Evolutionary conservation across 2,329 filamentous ascomycete species (phyloP).

Genomic region (Stachybotrys elegans): DNA sequence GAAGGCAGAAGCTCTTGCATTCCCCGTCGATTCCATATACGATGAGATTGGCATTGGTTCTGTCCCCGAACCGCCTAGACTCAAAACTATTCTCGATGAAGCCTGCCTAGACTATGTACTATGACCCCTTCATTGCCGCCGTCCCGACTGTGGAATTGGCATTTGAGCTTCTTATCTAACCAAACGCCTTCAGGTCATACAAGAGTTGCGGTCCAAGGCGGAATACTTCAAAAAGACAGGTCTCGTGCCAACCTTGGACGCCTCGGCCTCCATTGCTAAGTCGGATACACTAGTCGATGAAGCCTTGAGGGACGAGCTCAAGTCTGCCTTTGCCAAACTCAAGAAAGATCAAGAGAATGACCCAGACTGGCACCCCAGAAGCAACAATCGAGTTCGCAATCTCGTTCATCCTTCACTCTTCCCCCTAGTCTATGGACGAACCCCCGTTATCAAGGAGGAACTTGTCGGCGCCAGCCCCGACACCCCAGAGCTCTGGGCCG

Average conservation of each 20-base stretch:
- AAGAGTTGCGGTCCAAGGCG: constrained; percentile 43
- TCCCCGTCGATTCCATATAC: not conserved
- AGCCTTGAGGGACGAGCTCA: constrained; percentile 8
- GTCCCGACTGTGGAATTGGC: too few species aligned
- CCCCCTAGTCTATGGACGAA: constrained; percentile 14
- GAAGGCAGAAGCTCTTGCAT: not conserved
- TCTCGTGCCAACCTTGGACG: constrained; percentile 26
- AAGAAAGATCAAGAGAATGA: constrained; percentile 10
- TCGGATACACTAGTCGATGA: constrained; percentile 13
- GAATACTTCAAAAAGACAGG: constrained; percentile 28
- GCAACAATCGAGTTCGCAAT: constrained; percentile 45
- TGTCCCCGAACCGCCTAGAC: not conserved
- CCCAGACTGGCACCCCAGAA: constrained; percentile 51
- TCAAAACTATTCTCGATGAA: not conserved
- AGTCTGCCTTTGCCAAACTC: constrained; percentile 11
- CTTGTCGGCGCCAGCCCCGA: constrained; percentile 16
- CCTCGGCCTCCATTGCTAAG: constrained; percentile 13
- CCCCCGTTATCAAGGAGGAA: constrained; percentile 28
- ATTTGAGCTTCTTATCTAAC: too few species aligned
- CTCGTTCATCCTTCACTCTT: constrained; percentile 47
- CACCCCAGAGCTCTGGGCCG: constrained; percentile 16
- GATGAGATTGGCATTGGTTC: not conserved
- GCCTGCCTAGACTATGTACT: not conserved
- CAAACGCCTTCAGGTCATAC: constrained; percentile 15
- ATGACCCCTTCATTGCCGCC: too few species aligned